Percentiles rank a stretch among this genome's conserved stretches.
These are phyloP conservation scores for Pontederia crassipes DNA, from an alignment of 176 grass and related monocot genomes.

Conservation along the genomic window DNA sequence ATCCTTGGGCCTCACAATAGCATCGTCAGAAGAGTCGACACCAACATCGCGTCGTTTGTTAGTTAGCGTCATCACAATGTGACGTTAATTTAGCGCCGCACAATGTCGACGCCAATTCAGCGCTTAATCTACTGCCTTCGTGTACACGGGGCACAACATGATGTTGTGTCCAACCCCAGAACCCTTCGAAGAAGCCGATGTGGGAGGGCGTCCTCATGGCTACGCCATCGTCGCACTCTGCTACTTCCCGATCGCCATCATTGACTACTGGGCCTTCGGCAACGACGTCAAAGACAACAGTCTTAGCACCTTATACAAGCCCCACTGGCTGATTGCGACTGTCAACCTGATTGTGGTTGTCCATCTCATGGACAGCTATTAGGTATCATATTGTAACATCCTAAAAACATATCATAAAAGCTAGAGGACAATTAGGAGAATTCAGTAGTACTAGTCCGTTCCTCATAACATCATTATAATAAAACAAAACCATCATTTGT, in stretches of 20 bases:
- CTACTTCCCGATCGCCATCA: conserved; percentile 50
- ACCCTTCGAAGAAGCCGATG: conserved; percentile 52
- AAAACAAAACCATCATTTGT: no score
- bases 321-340: conserved; percentile 62
- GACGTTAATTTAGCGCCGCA: no score
- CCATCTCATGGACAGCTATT: conserved; percentile 83
- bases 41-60: no score
- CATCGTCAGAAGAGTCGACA: no score
- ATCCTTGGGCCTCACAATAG: no score
- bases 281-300: conserved; percentile 43
- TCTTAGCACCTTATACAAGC: conserved; percentile 44
- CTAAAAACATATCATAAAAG: no score
- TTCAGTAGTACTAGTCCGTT: no score
- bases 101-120: no score
- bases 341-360: conserved; percentile 90
- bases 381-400: conserved; percentile 27
- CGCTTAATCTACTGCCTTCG: no score
- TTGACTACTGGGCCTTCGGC: conserved; percentile 38
- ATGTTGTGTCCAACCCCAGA: conserved; percentile 45
- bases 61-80: no score
- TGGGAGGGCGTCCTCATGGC: conserved; percentile 41
- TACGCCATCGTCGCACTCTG: conserved; percentile 44
- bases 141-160: conserved; percentile 50
- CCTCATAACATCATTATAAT: no score
- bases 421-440: no score